phyloP scores from a whole-genome alignment of 1,139 yeast genomes.

The Hemisphaericaspora subhashii region DNA sequence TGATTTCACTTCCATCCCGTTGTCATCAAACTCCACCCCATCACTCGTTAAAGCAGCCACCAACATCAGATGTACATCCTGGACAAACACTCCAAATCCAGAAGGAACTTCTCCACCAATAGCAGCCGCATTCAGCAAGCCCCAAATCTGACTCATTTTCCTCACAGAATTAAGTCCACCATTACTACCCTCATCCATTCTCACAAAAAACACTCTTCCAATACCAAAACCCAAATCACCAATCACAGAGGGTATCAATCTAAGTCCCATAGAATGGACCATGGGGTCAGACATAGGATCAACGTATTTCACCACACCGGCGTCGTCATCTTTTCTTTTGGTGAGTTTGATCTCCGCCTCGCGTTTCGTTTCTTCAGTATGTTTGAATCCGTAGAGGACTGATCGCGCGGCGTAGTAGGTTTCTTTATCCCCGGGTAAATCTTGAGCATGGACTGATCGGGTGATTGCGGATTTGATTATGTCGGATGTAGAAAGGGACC shows the following conservation, averaged over 20 bases:
- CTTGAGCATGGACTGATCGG: conserved; percentile 33
- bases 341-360: conserved; percentile 34
- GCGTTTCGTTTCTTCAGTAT: conserved; percentile 30
- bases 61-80: conserved; percentile 44
- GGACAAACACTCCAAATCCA: conserved; percentile 49
- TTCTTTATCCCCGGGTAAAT: conserved; percentile 46
- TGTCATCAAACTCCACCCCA: conserved; percentile 23
- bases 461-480: conserved; percentile 39
- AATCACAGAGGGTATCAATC: conserved; percentile 43
- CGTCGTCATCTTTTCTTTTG: conserved; percentile 27
- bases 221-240: conserved; percentile 49
- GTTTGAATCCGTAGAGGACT: conserved; percentile 36
- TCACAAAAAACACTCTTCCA: conserved; percentile 47
- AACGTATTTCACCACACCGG: conserved; percentile 31
- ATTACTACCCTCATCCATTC: conserved; percentile 38
- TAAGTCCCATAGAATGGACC: conserved; percentile 35
- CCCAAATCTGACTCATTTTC: conserved; percentile 29
- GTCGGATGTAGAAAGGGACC: conserved; percentile 50
- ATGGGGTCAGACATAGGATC: conserved; percentile 47
- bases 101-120: conserved; percentile 29
- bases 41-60: conserved; percentile 25
- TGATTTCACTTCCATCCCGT: too few species aligned
- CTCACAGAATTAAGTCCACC: conserved; percentile 43
- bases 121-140: conserved; percentile 15
- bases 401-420: conserved; percentile 45